Evolutionary conservation across 805 yeast species (phyloP).

Genomic region (Isabelozyma pseudorhagii): DNA sequence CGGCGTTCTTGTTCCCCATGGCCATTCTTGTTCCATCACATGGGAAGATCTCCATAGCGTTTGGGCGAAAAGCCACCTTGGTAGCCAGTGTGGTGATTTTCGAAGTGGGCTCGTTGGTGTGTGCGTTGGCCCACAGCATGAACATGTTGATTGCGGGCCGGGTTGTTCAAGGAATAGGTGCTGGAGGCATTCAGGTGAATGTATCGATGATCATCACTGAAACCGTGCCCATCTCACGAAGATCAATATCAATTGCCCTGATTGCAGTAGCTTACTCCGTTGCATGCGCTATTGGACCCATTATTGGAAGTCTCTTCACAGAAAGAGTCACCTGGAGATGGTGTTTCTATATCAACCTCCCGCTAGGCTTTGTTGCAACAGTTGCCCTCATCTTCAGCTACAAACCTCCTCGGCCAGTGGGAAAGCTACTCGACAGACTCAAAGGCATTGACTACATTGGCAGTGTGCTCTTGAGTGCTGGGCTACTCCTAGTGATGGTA

Average conservation of each 20-base stretch:
- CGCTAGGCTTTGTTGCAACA: conserved; percentile 50
- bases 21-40: conserved; percentile 17
- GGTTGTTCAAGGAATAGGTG: conserved; percentile 22
- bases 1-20: conserved; percentile 20
- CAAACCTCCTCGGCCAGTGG: conserved; percentile 38
- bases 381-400: conserved; percentile 29
- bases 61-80: conserved; percentile 18
- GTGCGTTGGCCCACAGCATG: conserved; percentile 16
- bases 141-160: conserved; percentile 23
- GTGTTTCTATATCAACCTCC: conserved; percentile 64
- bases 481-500: conserved; percentile 37
- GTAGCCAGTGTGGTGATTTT: conserved; percentile 13
- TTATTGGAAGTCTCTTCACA: conserved; percentile 59
- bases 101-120: conserved; percentile 18
- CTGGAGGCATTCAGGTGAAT: conserved; percentile 18
- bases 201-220: conserved; percentile 15
- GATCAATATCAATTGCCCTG: conserved; percentile 27
- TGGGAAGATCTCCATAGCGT: conserved; percentile 18
- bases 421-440: conserved; percentile 29
- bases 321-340: conserved; percentile 60
- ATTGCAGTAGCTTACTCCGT: conserved; percentile 38
- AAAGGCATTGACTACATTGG: conserved; percentile 43
- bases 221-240: conserved; percentile 18
- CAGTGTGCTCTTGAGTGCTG: conserved; percentile 30
- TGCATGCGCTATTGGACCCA: conserved; percentile 52